These are phyloP conservation scores for Jaltomata sinuosa DNA, from an alignment of 257 asterid genomes.

Conservation along the genomic window DNA sequence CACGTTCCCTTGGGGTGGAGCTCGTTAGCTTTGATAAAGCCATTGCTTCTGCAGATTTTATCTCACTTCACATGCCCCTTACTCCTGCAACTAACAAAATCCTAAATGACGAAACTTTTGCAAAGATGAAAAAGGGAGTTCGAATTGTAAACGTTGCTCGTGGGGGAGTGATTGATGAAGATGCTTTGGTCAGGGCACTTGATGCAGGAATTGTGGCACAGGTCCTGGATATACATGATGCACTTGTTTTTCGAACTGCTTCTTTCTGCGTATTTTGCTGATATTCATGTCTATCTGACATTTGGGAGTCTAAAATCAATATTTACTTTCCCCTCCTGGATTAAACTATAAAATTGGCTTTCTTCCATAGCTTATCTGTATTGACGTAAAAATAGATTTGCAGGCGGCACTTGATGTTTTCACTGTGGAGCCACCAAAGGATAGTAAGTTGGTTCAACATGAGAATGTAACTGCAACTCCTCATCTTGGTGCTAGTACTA, in stretches of 20 bases:
- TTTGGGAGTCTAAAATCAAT: background rate
- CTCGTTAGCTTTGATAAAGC: conserved; percentile 91
- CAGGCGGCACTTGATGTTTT: conserved; percentile 99
- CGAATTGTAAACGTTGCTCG: conserved; percentile 90
- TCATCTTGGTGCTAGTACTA: conserved; percentile 96
- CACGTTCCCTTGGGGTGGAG: conserved; percentile 82
- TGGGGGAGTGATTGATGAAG: conserved; percentile 97
- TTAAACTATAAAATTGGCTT: background rate
- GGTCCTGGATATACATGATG: conserved; percentile 27
- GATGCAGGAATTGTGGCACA: conserved; percentile 91
- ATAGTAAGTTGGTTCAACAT: conserved; percentile 62
- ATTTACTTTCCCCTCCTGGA: background rate
- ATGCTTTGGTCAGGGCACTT: conserved; percentile 75
- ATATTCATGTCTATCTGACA: background rate
- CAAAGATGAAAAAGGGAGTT: conserved; percentile 92
- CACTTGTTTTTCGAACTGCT: background rate
- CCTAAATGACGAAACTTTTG: conserved; percentile 72
- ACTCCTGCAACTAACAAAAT: conserved; percentile 66
- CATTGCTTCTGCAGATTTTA: conserved; percentile 62
- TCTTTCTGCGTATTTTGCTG: background rate
- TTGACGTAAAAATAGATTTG: background rate
- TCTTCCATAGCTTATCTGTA: background rate
- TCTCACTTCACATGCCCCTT: conserved; percentile 93
- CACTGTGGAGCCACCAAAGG: conserved; percentile 92
- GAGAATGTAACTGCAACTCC: conserved; percentile 82